A percentile compares a stretch with the other conserved stretches of the same genome.
Conservation (phyloP, 768 basidiomycete genomes). For the Kwoniella shandongensis region DNA sequence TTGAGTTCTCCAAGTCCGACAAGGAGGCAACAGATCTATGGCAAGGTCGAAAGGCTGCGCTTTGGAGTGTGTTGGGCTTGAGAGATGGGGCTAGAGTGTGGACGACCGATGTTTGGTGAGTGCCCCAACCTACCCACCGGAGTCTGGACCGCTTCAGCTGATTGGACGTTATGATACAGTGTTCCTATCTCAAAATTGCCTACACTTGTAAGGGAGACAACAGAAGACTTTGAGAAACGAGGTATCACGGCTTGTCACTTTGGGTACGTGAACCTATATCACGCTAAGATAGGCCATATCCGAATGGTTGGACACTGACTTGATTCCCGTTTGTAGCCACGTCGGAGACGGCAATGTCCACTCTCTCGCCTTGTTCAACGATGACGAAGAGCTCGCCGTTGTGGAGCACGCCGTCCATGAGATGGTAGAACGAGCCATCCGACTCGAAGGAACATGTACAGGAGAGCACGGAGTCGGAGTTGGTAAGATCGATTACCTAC, state of each 20-base stretch:
- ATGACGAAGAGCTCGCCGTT: constrained; percentile 40
- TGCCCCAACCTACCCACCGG: constrained; percentile 5
- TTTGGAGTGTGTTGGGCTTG: constrained; percentile 68
- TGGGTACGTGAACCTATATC: constrained; percentile 42
- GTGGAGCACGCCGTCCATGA: constrained; percentile 51
- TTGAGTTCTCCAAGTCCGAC: constrained; percentile 72
- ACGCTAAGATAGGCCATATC: neutral
- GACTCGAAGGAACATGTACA: constrained; percentile 56
- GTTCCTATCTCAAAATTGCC: constrained; percentile 56
- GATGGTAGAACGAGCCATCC: constrained; percentile 56
- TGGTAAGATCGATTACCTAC: constrained; percentile 79
- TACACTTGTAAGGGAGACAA: constrained; percentile 63
- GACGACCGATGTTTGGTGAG: constrained; percentile 88
- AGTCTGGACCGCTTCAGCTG: neutral
- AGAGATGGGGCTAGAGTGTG: constrained; percentile 68
- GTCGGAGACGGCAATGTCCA: constrained; percentile 56
- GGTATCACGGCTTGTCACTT: constrained; percentile 60
- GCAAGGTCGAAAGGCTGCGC: constrained; percentile 80
- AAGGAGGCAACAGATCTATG: constrained; percentile 75
- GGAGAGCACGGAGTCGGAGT: constrained; percentile 82
- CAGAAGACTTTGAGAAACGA: constrained; percentile 67
- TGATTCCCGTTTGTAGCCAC: constrained; percentile 27
- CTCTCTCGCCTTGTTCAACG: constrained; percentile 52
- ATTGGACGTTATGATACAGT: constrained; percentile 22
- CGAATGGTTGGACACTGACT: neutral